phyloP scores from a whole-genome alignment of 495 filamentous ascomycete species.

The Thermochaetoides thermophila region DNA sequence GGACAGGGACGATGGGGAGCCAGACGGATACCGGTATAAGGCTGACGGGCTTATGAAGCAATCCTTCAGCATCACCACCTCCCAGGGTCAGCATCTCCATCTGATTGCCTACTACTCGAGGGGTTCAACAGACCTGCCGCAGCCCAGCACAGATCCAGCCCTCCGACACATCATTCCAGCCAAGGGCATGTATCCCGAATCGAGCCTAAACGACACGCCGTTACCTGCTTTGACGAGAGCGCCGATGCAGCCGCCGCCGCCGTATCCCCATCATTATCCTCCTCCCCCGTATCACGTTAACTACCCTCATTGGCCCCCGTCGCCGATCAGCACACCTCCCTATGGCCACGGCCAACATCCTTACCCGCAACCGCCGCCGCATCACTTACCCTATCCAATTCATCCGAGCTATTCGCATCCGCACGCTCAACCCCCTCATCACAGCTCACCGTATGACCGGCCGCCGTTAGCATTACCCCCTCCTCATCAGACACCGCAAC shows the following conservation, averaged over 20 bases:
- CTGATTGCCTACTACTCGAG: conserved; percentile 94
- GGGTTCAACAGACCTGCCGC: conserved; percentile 52
- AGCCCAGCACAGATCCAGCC: conserved; percentile 65
- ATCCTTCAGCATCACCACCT: conserved; percentile 96
- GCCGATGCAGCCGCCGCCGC: conserved; percentile 30
- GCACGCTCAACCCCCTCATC: conserved; percentile 4
- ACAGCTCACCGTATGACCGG: conserved; percentile 9
- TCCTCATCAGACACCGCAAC: conserved; percentile 4
- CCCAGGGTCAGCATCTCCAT: conserved; percentile 78
- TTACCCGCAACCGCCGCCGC: conserved; percentile 3
- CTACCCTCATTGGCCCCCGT: conserved; percentile 45
- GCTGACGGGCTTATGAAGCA: conserved; percentile 97
- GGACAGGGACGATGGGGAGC: conserved; percentile 68
- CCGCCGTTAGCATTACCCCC: conserved; percentile 3
- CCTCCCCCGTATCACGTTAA: conserved; percentile 33
- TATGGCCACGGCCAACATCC: conserved; percentile 19
- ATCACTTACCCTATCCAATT: conserved; percentile 1
- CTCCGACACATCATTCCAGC: conserved; percentile 70
- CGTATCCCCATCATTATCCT: conserved; percentile 23
- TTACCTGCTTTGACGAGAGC: conserved; percentile 28
- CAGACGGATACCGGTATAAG: conserved; percentile 95
- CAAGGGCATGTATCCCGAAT: conserved; percentile 94
- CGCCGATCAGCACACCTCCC: conserved; percentile 33
- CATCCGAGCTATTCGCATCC: conserved; percentile 19
- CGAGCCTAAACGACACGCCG: conserved; percentile 75